These are phyloP conservation scores for Coemansia sp. DNA, from an alignment of 192 early-diverging fungal species.

Conservation along the genomic window DNA sequence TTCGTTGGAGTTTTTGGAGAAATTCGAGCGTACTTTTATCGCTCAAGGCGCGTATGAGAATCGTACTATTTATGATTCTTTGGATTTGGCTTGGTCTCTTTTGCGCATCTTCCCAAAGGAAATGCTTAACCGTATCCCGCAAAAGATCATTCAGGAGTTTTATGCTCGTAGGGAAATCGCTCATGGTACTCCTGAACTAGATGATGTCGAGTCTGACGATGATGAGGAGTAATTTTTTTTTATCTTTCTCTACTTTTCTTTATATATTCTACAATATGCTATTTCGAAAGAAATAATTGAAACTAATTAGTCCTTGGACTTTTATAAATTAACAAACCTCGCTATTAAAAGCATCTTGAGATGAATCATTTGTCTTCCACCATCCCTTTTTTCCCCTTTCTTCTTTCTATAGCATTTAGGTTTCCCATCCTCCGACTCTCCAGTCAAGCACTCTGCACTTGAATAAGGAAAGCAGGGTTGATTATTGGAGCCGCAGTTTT, in stretches of 20 bases:
- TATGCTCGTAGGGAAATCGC: slow-evolving; percentile 73
- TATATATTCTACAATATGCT: background rate
- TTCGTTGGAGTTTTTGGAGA: slow-evolving; percentile 96
- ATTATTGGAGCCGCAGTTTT: background rate
- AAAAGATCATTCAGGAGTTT: slow-evolving; percentile 92
- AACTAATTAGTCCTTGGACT: too few relatives aligned
- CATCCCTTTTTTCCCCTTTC: too few relatives aligned
- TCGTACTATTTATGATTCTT: slow-evolving; percentile 94
- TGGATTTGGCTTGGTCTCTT: slow-evolving; percentile 98
- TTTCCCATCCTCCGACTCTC: too few relatives aligned
- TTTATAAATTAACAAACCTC: too few relatives aligned
- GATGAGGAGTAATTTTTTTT: background rate
- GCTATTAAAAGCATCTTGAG: too few relatives aligned
- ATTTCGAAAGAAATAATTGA: background rate
- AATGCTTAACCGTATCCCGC: slow-evolving; percentile 98
- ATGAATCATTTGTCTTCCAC: too few relatives aligned
- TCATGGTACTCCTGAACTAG: slow-evolving; percentile 12
- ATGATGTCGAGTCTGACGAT: slow-evolving; percentile 44
- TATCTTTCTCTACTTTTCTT: slow-evolving; percentile 5
- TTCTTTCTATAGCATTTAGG: too few relatives aligned
- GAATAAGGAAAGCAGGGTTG: background rate
- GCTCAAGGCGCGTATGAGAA: slow-evolving; percentile 96
- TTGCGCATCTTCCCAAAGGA: slow-evolving; percentile 99
- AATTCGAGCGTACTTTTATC: slow-evolving; percentile 98
- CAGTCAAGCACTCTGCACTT: too few relatives aligned